Conservation (phyloP, 108 stramenopile genomes). For the Fistulifera pelliculosa region DNA sequence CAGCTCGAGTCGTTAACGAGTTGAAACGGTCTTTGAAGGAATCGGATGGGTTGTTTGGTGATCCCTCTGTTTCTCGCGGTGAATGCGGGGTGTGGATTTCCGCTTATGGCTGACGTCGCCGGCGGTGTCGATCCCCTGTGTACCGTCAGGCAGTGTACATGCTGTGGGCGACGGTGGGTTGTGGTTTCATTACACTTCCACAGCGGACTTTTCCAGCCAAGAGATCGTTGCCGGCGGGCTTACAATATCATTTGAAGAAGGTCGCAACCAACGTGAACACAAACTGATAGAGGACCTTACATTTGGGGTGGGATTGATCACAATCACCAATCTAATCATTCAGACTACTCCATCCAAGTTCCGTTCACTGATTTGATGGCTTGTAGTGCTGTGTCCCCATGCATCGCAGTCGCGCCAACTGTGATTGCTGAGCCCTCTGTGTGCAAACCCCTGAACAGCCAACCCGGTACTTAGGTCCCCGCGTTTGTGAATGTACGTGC, state of each 20-base stretch:
- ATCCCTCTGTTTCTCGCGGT: too few species aligned
- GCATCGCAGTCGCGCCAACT: slow-evolving; percentile 41
- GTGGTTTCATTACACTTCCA: slow-evolving; percentile 67
- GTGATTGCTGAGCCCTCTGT: slow-evolving; percentile 39
- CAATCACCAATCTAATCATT: slow-evolving; percentile 42
- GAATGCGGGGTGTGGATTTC: slow-evolving; percentile 38
- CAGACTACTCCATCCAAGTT: slow-evolving; percentile 38
- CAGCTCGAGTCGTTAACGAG: slow-evolving; percentile 28
- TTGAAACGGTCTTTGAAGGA: slow-evolving; percentile 20
- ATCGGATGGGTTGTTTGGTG: slow-evolving; percentile 15
- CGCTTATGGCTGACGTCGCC: slow-evolving; percentile 62
- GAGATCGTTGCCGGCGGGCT: slow-evolving; percentile 24
- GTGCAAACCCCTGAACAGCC: slow-evolving; percentile 40
- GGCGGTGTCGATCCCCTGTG: slow-evolving; percentile 41
- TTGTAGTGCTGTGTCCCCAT: slow-evolving; percentile 33
- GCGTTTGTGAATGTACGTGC: slow-evolving; percentile 46
- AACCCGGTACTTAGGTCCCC: slow-evolving; percentile 27
- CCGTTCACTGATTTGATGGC: slow-evolving; percentile 31
- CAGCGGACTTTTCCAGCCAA: slow-evolving; percentile 58
- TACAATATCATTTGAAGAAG: not conserved
- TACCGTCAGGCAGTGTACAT: slow-evolving; percentile 17
- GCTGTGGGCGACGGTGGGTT: slow-evolving; percentile 51
- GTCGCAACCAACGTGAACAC: not conserved
- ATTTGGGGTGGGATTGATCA: slow-evolving; percentile 53
- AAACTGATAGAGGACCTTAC: slow-evolving; percentile 61